These are phyloP conservation scores for Xylaria longipes DNA, from an alignment of 495 filamentous ascomycete species.

Conservation along the genomic window DNA sequence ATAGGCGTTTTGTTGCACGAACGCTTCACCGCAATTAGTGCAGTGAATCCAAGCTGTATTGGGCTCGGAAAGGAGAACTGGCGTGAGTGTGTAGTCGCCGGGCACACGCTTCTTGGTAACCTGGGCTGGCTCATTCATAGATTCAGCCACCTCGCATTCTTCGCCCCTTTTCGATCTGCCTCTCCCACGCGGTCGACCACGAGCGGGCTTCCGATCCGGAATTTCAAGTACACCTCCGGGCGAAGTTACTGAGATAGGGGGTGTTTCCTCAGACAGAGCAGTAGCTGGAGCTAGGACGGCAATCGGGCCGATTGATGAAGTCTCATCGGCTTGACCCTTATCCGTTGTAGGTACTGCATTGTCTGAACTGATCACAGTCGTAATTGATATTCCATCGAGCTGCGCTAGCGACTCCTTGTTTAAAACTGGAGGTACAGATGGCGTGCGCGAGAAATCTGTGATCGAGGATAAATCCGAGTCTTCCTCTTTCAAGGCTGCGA, in stretches of 20 bases:
- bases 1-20: slow-evolving; percentile 87
- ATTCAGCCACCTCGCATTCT: not conserved
- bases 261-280: slow-evolving; percentile 1
- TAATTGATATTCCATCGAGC: not conserved
- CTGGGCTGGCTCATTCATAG: slow-evolving; percentile 27
- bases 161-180: slow-evolving; percentile 23
- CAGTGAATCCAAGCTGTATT: slow-evolving; percentile 87
- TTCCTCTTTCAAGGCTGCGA: slow-evolving; percentile 37
- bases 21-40: slow-evolving; percentile 77
- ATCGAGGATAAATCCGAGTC: slow-evolving; percentile 36
- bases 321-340: slow-evolving; percentile 3
- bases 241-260: not conserved
- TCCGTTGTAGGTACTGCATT: slow-evolving; percentile 19
- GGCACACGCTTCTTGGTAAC: slow-evolving; percentile 59
- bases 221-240: not conserved
- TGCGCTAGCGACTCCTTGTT: not conserved
- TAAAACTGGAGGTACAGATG: slow-evolving; percentile 25
- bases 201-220: not conserved
- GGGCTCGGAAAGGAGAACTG: slow-evolving; percentile 70
- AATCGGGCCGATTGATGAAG: slow-evolving; percentile 11
- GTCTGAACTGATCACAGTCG: not conserved
- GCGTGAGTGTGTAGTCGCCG: slow-evolving; percentile 80
- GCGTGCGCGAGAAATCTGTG: slow-evolving; percentile 34
- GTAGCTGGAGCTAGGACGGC: not conserved
- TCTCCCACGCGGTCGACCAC: slow-evolving; percentile 11